Evolutionary conservation across 139 green algal genomes (phyloP).

Genomic region (Nannochloris sp.): DNA sequence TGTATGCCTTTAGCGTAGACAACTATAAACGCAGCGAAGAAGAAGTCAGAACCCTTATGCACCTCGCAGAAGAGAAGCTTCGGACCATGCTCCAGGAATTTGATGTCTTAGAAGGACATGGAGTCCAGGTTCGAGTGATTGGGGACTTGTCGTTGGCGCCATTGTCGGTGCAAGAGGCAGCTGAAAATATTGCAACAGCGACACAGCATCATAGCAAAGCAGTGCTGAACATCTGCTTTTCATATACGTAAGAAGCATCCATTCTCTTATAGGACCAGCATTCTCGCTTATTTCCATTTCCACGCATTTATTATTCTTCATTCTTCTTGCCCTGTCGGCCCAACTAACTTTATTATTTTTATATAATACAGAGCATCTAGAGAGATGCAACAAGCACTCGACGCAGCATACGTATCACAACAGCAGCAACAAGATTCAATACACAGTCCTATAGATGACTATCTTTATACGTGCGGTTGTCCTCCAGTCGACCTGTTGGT

Average conservation of each 20-base stretch:
- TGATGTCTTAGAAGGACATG: constrained; percentile 44
- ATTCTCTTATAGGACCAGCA: background rate
- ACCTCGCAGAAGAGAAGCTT: constrained; percentile 71
- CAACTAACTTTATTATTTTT: background rate
- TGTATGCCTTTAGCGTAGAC: constrained; percentile 94
- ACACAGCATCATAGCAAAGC: constrained; percentile 36
- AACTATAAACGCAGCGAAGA: constrained; percentile 76
- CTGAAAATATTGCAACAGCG: constrained; percentile 53
- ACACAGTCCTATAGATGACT: constrained; percentile 3
- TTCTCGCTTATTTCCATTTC: background rate
- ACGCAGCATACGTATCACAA: background rate
- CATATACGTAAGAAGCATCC: constrained; percentile 80
- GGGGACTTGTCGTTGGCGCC: constrained; percentile 71
- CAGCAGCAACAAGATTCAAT: background rate
- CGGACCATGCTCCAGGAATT: constrained; percentile 50
- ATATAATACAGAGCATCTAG: constrained; percentile 10
- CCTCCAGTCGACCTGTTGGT: constrained; percentile 80
- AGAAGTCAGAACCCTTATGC: constrained; percentile 81
- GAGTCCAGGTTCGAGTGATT: constrained; percentile 66
- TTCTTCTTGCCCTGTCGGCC: background rate
- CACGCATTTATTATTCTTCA: background rate
- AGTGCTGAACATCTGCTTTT: constrained; percentile 88
- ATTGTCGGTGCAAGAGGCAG: constrained; percentile 51
- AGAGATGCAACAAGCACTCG: constrained; percentile 19
- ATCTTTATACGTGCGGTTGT: constrained; percentile 23